Evolutionary conservation across 2,329 filamentous ascomycete genomes (phyloP).

Genomic region (Claviceps purpurea): DNA sequence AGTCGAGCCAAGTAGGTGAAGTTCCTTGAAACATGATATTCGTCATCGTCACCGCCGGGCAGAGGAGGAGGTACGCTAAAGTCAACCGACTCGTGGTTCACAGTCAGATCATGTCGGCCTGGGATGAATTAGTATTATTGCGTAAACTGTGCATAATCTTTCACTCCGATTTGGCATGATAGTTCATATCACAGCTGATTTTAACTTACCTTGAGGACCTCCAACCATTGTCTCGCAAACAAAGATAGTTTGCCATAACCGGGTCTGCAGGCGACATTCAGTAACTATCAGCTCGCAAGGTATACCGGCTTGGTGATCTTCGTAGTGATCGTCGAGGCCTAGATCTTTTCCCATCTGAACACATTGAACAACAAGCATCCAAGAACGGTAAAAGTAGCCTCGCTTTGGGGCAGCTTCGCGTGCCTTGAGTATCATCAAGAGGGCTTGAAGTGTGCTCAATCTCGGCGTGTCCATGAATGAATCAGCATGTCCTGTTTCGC

Average conservation of each 20-base stretch:
- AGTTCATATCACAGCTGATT: not conserved
- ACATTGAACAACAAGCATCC: conserved; percentile 89
- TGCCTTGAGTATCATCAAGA: conserved; percentile 79
- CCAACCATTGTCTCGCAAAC: conserved; percentile 86
- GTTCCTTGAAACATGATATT: conserved; percentile 67
- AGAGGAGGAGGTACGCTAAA: conserved; percentile 51
- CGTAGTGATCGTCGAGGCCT: conserved; percentile 74
- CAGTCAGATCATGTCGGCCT: conserved; percentile 68
- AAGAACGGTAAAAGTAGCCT: conserved; percentile 93
- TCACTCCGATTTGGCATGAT: not conserved
- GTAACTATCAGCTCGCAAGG: conserved; percentile 53
- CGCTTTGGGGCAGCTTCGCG: conserved; percentile 83
- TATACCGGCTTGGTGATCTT: conserved; percentile 59
- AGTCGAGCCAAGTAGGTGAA: conserved; percentile 71
- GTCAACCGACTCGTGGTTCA: conserved; percentile 64
- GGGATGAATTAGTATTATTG: conserved; percentile 7
- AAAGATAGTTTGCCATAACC: conserved; percentile 83
- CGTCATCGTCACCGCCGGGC: conserved; percentile 57
- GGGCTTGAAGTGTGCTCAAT: conserved; percentile 80
- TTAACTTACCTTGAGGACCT: conserved; percentile 63
- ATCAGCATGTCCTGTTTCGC: conserved; percentile 61
- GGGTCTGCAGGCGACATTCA: conserved; percentile 73
- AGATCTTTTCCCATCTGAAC: conserved; percentile 89
- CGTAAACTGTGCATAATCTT: not conserved
- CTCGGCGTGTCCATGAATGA: conserved; percentile 88